These are phyloP conservation scores for Penicillium sumatraense DNA, from an alignment of 2,329 filamentous ascomycete species.

Conservation along the genomic window DNA sequence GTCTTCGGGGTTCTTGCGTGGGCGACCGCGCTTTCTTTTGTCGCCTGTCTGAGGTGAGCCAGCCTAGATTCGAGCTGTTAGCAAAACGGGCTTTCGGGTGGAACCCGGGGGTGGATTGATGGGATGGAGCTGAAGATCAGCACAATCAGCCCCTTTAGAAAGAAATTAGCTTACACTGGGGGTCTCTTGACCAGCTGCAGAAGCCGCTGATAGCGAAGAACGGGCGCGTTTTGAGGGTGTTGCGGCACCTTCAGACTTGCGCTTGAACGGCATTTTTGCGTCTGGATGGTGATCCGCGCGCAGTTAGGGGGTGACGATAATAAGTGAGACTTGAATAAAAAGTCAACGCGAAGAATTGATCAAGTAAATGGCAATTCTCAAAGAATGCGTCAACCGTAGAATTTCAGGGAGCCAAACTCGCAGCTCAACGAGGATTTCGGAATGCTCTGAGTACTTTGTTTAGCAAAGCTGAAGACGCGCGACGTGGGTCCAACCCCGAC, in stretches of 20 bases:
- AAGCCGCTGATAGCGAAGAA: slow-evolving; percentile 6
- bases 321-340: neutral
- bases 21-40: slow-evolving; percentile 40
- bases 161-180: slow-evolving; percentile 20
- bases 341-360: neutral
- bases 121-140: neutral
- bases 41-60: slow-evolving; percentile 30
- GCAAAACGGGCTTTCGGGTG: neutral
- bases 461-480: too few relatives aligned
- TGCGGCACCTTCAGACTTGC: slow-evolving; percentile 29
- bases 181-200: neutral
- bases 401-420: too few relatives aligned
- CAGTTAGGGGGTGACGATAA: neutral
- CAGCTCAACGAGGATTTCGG: too few relatives aligned
- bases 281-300: neutral
- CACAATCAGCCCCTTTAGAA: neutral
- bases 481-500: too few relatives aligned
- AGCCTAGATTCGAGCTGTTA: slow-evolving; percentile 6
- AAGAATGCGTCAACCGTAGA: too few relatives aligned
- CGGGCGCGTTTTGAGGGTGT: slow-evolving; percentile 32
- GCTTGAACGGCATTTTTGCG: slow-evolving; percentile 29
- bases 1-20: slow-evolving; percentile 37
- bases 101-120: slow-evolving; percentile 10
- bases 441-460: too few relatives aligned
- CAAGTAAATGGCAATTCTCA: too few relatives aligned